A percentile compares a stretch with the other conserved stretches of the same genome.
phyloP scores from a whole-genome alignment of 345 rosid genomes.

The Camelina sativa region DNA sequence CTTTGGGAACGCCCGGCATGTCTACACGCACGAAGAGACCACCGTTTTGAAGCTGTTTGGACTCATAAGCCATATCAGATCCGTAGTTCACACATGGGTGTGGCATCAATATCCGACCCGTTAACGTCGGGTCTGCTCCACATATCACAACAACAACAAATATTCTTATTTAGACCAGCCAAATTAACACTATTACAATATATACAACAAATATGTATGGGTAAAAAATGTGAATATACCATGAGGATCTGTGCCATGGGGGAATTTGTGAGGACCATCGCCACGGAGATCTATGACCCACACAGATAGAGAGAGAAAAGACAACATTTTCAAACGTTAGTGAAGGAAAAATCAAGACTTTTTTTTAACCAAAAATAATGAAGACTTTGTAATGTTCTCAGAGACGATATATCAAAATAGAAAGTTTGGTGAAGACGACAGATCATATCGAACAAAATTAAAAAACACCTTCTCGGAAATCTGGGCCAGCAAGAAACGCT shows the following conservation, averaged over 20 bases:
- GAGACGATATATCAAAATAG: neutral
- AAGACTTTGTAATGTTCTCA: no score
- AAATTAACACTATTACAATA: neutral
- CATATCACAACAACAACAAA: neutral
- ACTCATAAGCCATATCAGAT: constrained; percentile 34
- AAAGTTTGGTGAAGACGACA: neutral
- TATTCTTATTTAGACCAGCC: neutral
- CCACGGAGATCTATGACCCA: neutral
- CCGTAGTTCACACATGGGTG: constrained; percentile 33
- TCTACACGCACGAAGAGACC: constrained; percentile 36
- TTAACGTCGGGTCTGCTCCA: constrained; percentile 17
- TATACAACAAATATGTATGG: neutral
- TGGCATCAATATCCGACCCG: constrained; percentile 24
- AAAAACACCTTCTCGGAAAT: neutral
- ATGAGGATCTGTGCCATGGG: neutral
- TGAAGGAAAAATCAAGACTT: no score
- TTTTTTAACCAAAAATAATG: no score
- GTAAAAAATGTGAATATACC: neutral
- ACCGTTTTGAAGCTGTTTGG: constrained; percentile 29
- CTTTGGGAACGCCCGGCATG: constrained; percentile 40
- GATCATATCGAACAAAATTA: neutral
- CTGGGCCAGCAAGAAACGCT: neutral
- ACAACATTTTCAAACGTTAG: neutral
- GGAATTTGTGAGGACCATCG: neutral
- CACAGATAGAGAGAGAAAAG: no score